phyloP scores from a whole-genome alignment of 177 flowering plant species.

The Tripterygium wilfordii region DNA sequence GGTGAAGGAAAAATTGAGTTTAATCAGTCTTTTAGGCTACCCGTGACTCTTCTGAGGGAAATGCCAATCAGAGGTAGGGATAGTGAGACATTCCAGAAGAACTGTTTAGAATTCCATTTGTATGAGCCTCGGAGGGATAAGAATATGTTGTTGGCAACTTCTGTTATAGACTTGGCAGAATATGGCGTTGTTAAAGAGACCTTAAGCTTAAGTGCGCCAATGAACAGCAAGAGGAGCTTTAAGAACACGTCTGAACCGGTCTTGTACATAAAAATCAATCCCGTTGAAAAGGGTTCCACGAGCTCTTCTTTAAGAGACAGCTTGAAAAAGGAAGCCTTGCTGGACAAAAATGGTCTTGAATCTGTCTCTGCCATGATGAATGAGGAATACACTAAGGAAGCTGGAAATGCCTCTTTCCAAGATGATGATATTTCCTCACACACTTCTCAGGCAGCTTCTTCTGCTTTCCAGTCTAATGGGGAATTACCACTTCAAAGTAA shows the following conservation, averaged over 20 bases:
- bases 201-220: constrained; percentile 36
- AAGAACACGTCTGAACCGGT: constrained; percentile 60
- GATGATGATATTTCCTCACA: constrained; percentile 83
- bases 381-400: constrained; percentile 77
- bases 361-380: constrained; percentile 64
- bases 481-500: constrained; percentile 34
- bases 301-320: constrained; percentile 30
- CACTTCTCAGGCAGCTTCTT: constrained; percentile 53
- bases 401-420: constrained; percentile 59
- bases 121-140: constrained; percentile 82
- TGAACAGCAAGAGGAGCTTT: constrained; percentile 72
- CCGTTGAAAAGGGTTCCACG: constrained; percentile 36
- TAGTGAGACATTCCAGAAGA: constrained; percentile 52
- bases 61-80: constrained; percentile 37
- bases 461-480: constrained; percentile 36
- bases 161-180: constrained; percentile 72
- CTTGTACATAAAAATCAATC: constrained; percentile 56
- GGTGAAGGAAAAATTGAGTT: constrained; percentile 79
- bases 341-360: constrained; percentile 47
- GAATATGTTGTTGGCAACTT: constrained; percentile 66
- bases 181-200: constrained; percentile 59
- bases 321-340: constrained; percentile 29
- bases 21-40: constrained; percentile 65
- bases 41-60: constrained; percentile 46
- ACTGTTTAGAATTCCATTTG: constrained; percentile 67